phyloP scores from a whole-genome alignment of 257 asterid species.

The Anisodus acutangulus region DNA sequence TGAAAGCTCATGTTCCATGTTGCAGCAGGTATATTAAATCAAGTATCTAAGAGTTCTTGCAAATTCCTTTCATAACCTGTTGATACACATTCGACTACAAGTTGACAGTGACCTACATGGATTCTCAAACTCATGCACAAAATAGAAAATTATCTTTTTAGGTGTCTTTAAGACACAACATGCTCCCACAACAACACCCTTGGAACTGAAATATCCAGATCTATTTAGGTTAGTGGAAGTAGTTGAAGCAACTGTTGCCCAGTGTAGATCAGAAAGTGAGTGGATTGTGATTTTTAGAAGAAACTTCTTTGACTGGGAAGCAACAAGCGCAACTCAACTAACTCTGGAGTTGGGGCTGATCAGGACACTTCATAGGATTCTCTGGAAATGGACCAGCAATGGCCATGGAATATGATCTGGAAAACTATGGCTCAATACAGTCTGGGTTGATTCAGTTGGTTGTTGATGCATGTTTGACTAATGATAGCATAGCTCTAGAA shows the following conservation, averaged over 20 bases:
- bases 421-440: background rate
- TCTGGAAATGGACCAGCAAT: background rate
- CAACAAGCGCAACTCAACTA: background rate
- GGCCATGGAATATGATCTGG: background rate
- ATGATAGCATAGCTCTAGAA: background rate
- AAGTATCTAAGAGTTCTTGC: background rate
- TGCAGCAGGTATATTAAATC: background rate
- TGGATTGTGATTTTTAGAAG: background rate
- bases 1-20: constrained; percentile 11
- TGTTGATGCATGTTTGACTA: background rate
- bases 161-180: background rate
- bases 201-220: constrained; percentile 1
- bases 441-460: background rate
- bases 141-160: background rate
- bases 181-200: constrained; percentile 3
- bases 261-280: background rate
- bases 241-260: background rate
- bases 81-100: background rate
- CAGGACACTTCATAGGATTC: background rate
- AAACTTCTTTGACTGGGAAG: constrained; percentile 1
- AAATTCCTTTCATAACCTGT: constrained; percentile 13
- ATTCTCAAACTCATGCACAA: constrained; percentile 2
- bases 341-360: background rate
- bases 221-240: background rate
- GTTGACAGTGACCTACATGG: background rate